A percentile compares a stretch with the other conserved stretches of the same genome.
phyloP scores from a whole-genome alignment of 345 rosid species.

The Moringa oleifera region DNA sequence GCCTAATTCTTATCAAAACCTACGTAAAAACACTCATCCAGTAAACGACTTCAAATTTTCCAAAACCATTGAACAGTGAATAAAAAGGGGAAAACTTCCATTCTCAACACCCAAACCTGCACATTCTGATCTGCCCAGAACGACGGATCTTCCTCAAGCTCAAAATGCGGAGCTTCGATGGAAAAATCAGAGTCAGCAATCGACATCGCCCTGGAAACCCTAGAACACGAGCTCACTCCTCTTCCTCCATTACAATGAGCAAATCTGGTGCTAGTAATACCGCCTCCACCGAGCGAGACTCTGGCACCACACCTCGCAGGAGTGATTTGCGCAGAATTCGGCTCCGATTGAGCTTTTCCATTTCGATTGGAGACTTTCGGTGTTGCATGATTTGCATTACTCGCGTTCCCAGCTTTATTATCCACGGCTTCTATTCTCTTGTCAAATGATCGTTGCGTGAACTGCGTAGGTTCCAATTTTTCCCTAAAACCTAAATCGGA shows the following conservation, averaged over 20 bases:
- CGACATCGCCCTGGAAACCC: conserved; percentile 48
- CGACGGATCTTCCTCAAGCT: conserved; percentile 65
- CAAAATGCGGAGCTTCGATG: conserved; percentile 56
- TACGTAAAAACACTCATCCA: conserved; percentile 19
- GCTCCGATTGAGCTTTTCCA: conserved; percentile 53
- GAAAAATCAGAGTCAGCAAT: conserved; percentile 30
- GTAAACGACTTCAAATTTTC: too few relatives aligned
- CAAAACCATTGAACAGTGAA: not conserved
- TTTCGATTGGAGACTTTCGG: conserved; percentile 41
- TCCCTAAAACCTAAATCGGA: conserved; percentile 30
- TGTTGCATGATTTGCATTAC: conserved; percentile 25
- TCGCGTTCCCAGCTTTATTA: conserved; percentile 20
- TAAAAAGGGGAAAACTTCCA: not conserved
- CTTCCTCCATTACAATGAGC: conserved; percentile 35
- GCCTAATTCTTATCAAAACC: conserved; percentile 89
- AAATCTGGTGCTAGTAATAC: conserved; percentile 29
- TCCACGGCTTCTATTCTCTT: conserved; percentile 22
- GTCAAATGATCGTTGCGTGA: conserved; percentile 21
- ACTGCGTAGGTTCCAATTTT: conserved; percentile 24
- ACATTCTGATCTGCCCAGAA: conserved; percentile 89
- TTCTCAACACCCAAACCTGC: conserved; percentile 47
- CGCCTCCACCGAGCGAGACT: conserved; percentile 50
- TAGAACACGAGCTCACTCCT: conserved; percentile 37
- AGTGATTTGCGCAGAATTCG: conserved; percentile 65
- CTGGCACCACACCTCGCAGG: conserved; percentile 60